Percentiles rank a stretch among this genome's conserved stretches.
These are phyloP conservation scores for Craspedostauros australis DNA, from an alignment of 108 stramenopile species.

Conservation along the genomic window DNA sequence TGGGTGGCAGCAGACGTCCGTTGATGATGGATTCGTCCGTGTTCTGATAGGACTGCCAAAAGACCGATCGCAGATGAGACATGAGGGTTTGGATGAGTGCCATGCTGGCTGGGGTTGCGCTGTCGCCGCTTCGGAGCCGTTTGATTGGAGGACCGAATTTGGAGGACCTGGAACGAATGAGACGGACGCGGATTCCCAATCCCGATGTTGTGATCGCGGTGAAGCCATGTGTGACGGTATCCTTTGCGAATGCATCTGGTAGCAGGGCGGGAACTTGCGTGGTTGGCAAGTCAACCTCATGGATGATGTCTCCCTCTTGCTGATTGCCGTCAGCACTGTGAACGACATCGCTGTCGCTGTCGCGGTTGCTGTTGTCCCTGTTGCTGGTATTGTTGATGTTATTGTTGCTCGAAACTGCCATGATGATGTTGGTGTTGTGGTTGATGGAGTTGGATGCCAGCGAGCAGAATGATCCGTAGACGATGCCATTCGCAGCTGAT, in stretches of 20 bases:
- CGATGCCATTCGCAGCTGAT: conserved; percentile 9
- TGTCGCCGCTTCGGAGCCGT: not conserved
- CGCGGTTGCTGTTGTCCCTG: too few species aligned
- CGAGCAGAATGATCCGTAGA: conserved; percentile 29
- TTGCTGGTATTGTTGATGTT: too few species aligned
- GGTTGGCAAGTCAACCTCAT: conserved; percentile 36
- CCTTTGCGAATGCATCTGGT: conserved; percentile 21
- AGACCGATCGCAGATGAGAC: conserved; percentile 28
- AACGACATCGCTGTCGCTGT: too few species aligned
- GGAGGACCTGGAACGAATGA: not conserved
- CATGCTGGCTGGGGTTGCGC: not conserved
- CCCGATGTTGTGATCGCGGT: conserved; percentile 18
- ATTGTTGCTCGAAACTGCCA: conserved; percentile 29
- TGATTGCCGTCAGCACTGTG: too few species aligned
- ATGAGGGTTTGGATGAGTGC: conserved; percentile 5
- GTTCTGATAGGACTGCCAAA: conserved; percentile 40
- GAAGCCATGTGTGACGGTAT: conserved; percentile 35
- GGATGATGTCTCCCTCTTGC: conserved; percentile 13
- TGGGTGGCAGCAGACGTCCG: conserved; percentile 23
- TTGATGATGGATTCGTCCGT: conserved; percentile 4
- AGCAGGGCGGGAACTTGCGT: conserved; percentile 20
- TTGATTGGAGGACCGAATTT: not conserved
- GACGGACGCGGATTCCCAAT: conserved; percentile 16
- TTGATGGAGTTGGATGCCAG: too few species aligned
- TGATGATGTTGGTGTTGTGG: conserved; percentile 13